phyloP scores from a whole-genome alignment of 495 filamentous ascomycete genomes.

The Neurospora terricola region DNA sequence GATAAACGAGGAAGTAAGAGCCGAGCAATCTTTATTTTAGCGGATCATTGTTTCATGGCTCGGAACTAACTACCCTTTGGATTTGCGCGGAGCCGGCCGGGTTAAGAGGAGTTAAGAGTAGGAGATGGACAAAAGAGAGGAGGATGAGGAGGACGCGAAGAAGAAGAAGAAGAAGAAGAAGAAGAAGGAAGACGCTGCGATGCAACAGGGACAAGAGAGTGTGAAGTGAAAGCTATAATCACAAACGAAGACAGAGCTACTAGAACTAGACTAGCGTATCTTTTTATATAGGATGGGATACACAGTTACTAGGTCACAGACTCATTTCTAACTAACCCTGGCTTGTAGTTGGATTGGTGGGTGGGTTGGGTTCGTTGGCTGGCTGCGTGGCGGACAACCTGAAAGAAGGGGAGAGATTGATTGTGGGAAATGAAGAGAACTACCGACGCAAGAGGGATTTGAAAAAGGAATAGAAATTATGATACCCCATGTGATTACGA shows the following conservation, averaged over 20 bases:
- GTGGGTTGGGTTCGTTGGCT: not conserved
- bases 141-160: not conserved
- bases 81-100: not conserved
- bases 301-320: not conserved
- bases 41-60: not conserved
- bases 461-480: not conserved
- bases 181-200: too few relatives aligned
- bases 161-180: too few relatives aligned
- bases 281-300: not conserved
- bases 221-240: not conserved
- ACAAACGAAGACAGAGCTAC: not conserved
- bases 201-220: not conserved
- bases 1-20: not conserved
- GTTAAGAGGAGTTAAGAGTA: not conserved
- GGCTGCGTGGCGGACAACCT: too few relatives aligned
- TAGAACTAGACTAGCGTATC: not conserved
- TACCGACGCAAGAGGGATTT: not conserved
- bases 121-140: not conserved
- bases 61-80: not conserved
- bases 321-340: not conserved
- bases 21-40: not conserved
- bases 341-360: not conserved
- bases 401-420: not conserved
- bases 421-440: not conserved
- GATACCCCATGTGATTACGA: not conserved